A percentile compares a stretch with the other conserved stretches of the same genome.
phyloP scores from a whole-genome alignment of 2,329 filamentous ascomycete species.

The Verticillium nonalfalfae region DNA sequence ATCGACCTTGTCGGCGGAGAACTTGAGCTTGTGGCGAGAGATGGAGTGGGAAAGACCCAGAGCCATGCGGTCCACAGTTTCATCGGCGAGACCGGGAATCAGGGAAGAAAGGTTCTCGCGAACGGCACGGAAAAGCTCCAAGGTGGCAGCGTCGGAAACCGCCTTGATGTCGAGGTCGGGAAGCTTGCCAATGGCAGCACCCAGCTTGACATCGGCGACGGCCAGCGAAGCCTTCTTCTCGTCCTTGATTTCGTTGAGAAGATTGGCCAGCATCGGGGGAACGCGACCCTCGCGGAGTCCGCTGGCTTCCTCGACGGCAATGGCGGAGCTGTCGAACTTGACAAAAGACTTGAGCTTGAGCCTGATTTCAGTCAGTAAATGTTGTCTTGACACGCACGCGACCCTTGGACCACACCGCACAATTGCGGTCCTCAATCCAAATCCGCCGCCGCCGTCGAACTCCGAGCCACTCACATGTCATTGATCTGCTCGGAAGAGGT shows the following conservation, averaged over 20 bases:
- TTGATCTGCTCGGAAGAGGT: slow-evolving; percentile 78
- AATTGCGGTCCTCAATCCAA: slow-evolving; percentile 2
- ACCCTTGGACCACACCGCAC: not conserved
- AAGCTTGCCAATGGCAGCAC: slow-evolving; percentile 86
- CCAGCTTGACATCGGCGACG: slow-evolving; percentile 89
- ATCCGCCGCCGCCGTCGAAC: not conserved
- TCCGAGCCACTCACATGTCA: slow-evolving; percentile 61
- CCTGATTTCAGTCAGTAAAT: slow-evolving; percentile 34
- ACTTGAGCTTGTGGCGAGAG: slow-evolving; percentile 96
- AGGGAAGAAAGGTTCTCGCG: slow-evolving; percentile 84
- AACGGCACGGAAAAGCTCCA: slow-evolving; percentile 90
- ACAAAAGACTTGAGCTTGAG: slow-evolving; percentile 95
- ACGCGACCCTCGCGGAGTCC: slow-evolving; percentile 84
- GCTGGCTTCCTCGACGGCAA: slow-evolving; percentile 84
- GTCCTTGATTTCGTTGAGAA: slow-evolving; percentile 87
- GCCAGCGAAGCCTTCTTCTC: slow-evolving; percentile 96
- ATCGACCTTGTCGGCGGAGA: slow-evolving; percentile 97
- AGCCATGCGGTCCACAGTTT: slow-evolving; percentile 89
- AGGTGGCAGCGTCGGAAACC: slow-evolving; percentile 71
- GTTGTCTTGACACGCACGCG: not conserved
- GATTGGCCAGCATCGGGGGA: slow-evolving; percentile 72
- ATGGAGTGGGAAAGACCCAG: slow-evolving; percentile 95
- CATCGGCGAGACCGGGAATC: slow-evolving; percentile 78
- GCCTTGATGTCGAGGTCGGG: slow-evolving; percentile 78
- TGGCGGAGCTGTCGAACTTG: slow-evolving; percentile 92